These are phyloP conservation scores for Tothia fuscella DNA, from an alignment of 2,329 filamentous ascomycete genomes.

Conservation along the genomic window DNA sequence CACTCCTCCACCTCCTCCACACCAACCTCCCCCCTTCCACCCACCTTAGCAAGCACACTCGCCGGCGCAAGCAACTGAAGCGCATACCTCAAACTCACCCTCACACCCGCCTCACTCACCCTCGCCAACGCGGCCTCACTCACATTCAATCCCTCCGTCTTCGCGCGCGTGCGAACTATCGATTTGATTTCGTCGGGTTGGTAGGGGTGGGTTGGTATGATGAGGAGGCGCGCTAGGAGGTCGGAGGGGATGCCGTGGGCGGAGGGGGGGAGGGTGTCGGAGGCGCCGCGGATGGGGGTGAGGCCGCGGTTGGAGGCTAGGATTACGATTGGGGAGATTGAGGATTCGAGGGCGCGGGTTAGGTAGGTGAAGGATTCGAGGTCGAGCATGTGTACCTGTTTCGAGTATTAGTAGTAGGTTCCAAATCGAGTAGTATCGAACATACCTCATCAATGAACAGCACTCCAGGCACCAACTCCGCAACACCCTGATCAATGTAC, in stretches of 20 bases:
- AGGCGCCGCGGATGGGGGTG: constrained; percentile 70
- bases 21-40: constrained; percentile 34
- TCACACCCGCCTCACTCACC: constrained; percentile 74
- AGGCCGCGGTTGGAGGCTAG: constrained; percentile 93
- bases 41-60: constrained; percentile 76
- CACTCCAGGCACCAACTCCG: constrained; percentile 94
- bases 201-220: constrained; percentile 90
- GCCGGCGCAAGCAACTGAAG: constrained; percentile 82
- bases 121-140: constrained; percentile 76
- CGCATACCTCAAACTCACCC: constrained; percentile 84
- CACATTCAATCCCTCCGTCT: constrained; percentile 69
- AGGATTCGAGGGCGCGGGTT: constrained; percentile 91
- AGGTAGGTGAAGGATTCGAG: constrained; percentile 99
- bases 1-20: constrained; percentile 45
- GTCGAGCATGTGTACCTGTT: constrained; percentile 95
- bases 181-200: constrained; percentile 78
- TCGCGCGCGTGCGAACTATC: constrained; percentile 75
- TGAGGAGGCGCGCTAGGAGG: constrained; percentile 84
- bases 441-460: constrained; percentile 95
- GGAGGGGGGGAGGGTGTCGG: constrained; percentile 47
- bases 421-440: constrained; percentile 14
- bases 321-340: constrained; percentile 92
- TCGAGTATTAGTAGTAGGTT: constrained; percentile 13
- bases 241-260: constrained; percentile 92
- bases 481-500: constrained; percentile 97